phyloP scores from a whole-genome alignment of 805 yeast species.

The Metschnikowia arizonensis region DNA sequence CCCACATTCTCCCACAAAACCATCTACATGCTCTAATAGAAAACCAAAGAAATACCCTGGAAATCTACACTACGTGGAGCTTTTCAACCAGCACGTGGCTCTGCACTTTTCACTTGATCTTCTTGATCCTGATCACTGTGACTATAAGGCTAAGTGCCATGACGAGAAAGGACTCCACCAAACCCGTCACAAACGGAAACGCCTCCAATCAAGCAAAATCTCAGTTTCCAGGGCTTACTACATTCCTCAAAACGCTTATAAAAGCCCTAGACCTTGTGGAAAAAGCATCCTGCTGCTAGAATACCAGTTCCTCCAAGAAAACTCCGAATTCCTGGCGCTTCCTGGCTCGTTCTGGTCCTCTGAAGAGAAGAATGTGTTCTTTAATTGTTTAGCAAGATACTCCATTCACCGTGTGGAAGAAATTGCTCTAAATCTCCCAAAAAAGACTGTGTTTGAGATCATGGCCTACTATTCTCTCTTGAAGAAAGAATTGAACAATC shows the following conservation, averaged over 20 bases:
- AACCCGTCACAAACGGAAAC: too few relatives aligned
- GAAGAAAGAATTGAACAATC: constrained; percentile 20
- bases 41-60: too few relatives aligned
- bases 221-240: constrained; percentile 10
- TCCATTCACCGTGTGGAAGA: constrained; percentile 45
- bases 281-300: not conserved
- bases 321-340: not conserved
- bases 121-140: not conserved
- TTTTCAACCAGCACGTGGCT: constrained; percentile 11
- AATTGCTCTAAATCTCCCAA: constrained; percentile 35
- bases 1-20: too few relatives aligned
- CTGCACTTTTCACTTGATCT: constrained; percentile 10
- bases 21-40: too few relatives aligned
- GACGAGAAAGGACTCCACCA: not conserved
- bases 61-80: not conserved
- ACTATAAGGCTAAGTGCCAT: not conserved
- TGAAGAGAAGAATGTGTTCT: constrained; percentile 50
- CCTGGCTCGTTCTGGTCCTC: constrained; percentile 44
- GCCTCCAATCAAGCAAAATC: constrained; percentile 13
- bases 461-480: constrained; percentile 42
- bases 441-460: constrained; percentile 44
- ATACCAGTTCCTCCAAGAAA: not conserved
- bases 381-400: constrained; percentile 44
- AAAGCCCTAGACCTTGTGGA: not conserved
- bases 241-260: not conserved